These are phyloP conservation scores for Pulveroboletus sp. DNA, from an alignment of 768 basidiomycete genomes.

Conservation along the genomic window DNA sequence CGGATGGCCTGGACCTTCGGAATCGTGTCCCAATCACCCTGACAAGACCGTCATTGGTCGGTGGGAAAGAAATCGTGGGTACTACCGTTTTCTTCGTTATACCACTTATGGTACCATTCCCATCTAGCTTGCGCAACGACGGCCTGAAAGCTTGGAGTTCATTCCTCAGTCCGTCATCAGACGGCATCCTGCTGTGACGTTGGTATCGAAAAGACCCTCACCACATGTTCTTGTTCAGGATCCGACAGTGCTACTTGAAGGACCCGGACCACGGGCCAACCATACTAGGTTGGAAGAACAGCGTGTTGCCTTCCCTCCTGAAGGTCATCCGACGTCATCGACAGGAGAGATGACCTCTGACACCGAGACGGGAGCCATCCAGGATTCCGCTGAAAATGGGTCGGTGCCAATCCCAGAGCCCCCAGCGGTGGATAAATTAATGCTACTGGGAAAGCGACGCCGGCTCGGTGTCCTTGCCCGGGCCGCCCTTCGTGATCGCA, in stretches of 20 bases:
- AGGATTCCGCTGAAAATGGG: not conserved
- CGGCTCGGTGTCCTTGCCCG: constrained; percentile 18
- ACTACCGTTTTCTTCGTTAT: not conserved
- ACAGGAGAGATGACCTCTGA: not conserved
- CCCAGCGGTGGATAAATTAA: too few relatives aligned
- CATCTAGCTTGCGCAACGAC: constrained; percentile 6
- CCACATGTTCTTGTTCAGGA: not conserved
- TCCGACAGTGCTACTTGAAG: not conserved
- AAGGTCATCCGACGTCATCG: not conserved
- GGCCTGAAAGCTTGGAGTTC: constrained; percentile 23
- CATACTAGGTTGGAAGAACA: not conserved
- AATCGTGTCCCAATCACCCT: not conserved
- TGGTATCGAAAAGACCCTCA: not conserved
- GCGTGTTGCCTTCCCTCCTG: constrained; percentile 1
- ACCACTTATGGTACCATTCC: not conserved
- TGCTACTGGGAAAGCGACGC: too few relatives aligned
- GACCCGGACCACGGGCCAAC: constrained; percentile 2
- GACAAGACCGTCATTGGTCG: not conserved
- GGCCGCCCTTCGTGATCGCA: constrained; percentile 21
- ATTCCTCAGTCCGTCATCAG: constrained; percentile 26
- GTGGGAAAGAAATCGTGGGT: constrained; percentile 12
- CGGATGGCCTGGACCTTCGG: not conserved
- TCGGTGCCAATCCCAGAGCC: not conserved
- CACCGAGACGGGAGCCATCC: not conserved
- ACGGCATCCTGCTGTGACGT: constrained; percentile 16